Evolutionary conservation across 768 basidiomycete species (phyloP), one percentile per base, ranked within the genome.

Genomic region (Sporobolomyces pararoseus): DNA sequence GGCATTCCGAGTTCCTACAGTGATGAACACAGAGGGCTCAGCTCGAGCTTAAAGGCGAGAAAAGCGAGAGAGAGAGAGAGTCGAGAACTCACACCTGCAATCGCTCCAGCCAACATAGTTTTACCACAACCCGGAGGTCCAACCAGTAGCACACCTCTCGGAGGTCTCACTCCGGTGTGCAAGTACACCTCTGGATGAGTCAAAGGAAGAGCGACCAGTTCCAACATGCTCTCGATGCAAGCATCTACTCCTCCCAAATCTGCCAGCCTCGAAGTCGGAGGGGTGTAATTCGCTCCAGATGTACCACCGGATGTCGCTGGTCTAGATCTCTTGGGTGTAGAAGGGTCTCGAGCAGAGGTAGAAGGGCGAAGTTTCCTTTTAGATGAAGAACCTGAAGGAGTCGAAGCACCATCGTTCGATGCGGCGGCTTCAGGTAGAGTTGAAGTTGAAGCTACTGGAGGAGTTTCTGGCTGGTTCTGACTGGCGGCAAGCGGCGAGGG

Each of bases 111-210:
- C 25, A 98, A 80, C 72, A 95, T 80, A 0, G 96, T 98, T 81
- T 99, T 99, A 7, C 96, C 96, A 76, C 94, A 97, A 19, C 95
- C 96, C 0, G 95, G 93, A 7, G 96, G 95, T 2, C 96, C 96
- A 79, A 97, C 90, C 13, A 99, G 79, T 27, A 99, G 79, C 0
- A 99, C 91, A 16, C 96, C 96, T 54, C 94, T 82, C 1, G 95
- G 93, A 6, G 94, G 88, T 72, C 90, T 88, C 4, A 96, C 89
- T 2, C 96, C 95, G 0, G 92, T 94, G 73, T 93, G 89, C 7
- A 90, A 80, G 80, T 97, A 98, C 10, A 99, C 86, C 78, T 99
- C 96, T 0, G 96, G 96, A 80, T 97, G 94, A 61, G 87, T 87
- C 1, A 99, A 81, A 0, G 96, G 96, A 86, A 98, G 88, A 1